These are phyloP conservation scores for Solanum sejunctum DNA, from an alignment of 257 asterid genomes.

Conservation along the genomic window DNA sequence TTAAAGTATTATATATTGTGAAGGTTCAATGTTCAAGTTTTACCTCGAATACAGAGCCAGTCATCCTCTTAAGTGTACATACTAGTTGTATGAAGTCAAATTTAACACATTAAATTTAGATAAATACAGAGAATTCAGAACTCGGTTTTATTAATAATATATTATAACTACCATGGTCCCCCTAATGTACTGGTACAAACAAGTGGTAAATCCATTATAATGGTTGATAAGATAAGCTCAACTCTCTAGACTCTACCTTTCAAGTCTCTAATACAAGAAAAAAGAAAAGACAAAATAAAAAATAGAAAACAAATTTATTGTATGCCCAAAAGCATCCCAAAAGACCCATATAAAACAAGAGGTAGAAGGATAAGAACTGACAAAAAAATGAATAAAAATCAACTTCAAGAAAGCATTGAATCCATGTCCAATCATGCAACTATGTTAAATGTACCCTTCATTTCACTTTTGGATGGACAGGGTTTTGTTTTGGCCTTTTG, in stretches of 20 bases:
- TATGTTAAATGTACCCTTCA: not conserved
- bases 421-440: conserved; percentile 4
- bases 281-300: not conserved
- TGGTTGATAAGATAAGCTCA: not conserved
- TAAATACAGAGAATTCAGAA: not conserved
- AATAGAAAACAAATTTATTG: not conserved
- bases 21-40: not conserved
- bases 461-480: conserved; percentile 5
- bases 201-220: not conserved
- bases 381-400: not conserved
- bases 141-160: not conserved
- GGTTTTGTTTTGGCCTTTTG: conserved; percentile 3
- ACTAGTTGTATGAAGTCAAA: not conserved
- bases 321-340: too few species aligned
- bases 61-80: not conserved
- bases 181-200: not conserved
- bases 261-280: not conserved
- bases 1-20: not conserved
- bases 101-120: not conserved
- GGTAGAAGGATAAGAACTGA: not conserved
- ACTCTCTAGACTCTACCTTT: too few species aligned
- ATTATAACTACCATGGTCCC: not conserved
- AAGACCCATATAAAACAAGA: not conserved
- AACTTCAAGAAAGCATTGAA: not conserved
- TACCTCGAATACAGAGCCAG: not conserved